Conservation (phyloP, 352 stramenopile species). For the Phytopythium litorale region DNA sequence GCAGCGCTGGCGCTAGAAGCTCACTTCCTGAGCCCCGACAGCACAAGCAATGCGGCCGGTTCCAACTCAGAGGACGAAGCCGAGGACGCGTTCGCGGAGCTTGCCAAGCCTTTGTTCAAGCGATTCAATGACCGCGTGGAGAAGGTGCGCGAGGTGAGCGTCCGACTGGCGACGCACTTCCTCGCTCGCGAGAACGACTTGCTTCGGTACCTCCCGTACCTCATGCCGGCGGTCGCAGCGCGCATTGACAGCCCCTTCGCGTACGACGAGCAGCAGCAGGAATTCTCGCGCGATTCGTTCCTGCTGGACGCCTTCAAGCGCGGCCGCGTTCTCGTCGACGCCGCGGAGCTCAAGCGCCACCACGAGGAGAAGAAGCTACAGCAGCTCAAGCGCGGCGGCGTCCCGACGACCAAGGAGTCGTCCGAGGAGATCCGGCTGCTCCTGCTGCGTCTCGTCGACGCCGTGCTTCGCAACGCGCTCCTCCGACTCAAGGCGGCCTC, state of each 20-base stretch:
- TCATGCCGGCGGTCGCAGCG: constrained; percentile 66
- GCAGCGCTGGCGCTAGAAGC: constrained; percentile 44
- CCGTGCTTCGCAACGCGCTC: constrained; percentile 55
- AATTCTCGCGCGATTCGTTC: constrained; percentile 64
- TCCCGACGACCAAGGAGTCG: constrained; percentile 32
- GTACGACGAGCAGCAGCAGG: constrained; percentile 74
- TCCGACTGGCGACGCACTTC: constrained; percentile 46
- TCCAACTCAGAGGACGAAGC: constrained; percentile 1
- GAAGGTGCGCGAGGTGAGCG: constrained; percentile 70
- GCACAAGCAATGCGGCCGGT: background rate
- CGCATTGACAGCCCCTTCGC: constrained; percentile 61
- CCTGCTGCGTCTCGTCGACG: constrained; percentile 47
- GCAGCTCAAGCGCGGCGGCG: background rate
- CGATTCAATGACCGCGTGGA: constrained; percentile 81
- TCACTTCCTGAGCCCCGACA: constrained; percentile 27
- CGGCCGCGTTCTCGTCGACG: constrained; percentile 55
- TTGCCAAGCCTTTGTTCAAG: constrained; percentile 78
- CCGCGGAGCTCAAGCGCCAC: constrained; percentile 31
- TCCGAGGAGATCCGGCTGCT: constrained; percentile 77
- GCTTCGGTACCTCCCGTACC: constrained; percentile 63
- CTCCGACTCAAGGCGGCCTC: constrained; percentile 43
- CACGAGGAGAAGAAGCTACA: constrained; percentile 9
- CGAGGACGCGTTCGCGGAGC: constrained; percentile 24
- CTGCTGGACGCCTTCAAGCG: constrained; percentile 75
- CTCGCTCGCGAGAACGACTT: constrained; percentile 51